Evolutionary conservation across 768 basidiomycete species (phyloP).

Genomic region (Porpolomopsis calyptriformis): DNA sequence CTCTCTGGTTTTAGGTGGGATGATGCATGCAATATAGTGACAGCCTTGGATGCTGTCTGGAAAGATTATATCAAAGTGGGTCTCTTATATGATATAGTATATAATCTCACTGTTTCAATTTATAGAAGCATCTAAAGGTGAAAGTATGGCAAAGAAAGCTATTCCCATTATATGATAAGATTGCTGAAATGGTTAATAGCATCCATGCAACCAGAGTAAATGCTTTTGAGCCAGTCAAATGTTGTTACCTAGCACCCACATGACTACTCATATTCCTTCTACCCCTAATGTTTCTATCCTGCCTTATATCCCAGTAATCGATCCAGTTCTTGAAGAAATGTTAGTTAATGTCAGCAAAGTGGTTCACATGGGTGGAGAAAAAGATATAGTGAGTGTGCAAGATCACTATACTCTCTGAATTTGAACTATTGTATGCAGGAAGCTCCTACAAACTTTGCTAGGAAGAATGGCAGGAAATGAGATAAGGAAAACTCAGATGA

Average conservation of each 20-base stretch:
- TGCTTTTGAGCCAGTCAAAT: background rate
- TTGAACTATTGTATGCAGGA: background rate
- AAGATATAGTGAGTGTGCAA: background rate
- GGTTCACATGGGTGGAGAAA: background rate
- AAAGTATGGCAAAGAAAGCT: background rate
- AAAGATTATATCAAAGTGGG: conserved; percentile 1
- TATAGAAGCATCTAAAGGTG: conserved; percentile 3
- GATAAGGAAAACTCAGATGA: background rate
- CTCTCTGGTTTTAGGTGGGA: background rate
- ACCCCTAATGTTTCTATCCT: background rate
- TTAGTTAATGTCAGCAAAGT: background rate
- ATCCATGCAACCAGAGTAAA: background rate
- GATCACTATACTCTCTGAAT: background rate
- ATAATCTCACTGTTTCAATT: background rate
- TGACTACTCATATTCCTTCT: background rate
- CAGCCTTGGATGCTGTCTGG: background rate
- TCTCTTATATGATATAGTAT: background rate
- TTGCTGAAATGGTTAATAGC: background rate
- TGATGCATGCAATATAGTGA: background rate
- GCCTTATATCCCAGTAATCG: background rate
- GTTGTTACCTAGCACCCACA: no score
- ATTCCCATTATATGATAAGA: conserved; percentile 2
- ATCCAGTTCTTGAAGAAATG: background rate
- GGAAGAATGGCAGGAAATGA: background rate
- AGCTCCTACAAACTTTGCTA: background rate